Conservation (phyloP, 2,329 filamentous ascomycete species). For the Aspergillus persii region DNA sequence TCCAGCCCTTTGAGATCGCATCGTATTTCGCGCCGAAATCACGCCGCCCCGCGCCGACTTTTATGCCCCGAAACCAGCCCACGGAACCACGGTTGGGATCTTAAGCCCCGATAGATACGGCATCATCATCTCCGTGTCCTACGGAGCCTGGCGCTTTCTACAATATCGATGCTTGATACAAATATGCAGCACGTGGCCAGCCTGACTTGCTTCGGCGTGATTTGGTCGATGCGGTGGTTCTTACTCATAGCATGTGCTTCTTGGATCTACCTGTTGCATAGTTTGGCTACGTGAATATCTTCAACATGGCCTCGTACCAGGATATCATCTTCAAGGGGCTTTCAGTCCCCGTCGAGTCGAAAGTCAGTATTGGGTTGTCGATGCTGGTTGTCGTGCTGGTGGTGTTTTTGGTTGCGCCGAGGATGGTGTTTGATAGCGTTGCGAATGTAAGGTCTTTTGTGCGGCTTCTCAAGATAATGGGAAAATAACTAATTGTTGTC, state of each 20-base stretch:
- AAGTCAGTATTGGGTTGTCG: neutral
- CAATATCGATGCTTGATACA: neutral
- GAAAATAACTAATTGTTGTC: neutral
- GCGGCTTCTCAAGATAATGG: neutral
- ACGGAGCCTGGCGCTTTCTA: neutral
- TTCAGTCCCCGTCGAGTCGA: neutral
- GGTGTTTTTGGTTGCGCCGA: neutral
- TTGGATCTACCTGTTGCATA: too few relatives aligned
- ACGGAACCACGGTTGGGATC: neutral
- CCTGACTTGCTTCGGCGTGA: neutral
- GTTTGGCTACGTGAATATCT: neutral
- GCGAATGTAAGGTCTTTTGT: neutral
- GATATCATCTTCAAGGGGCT: neutral
- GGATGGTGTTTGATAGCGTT: neutral
- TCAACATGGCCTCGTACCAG: neutral
- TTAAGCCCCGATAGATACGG: neutral
- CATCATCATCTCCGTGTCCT: neutral
- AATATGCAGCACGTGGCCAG: neutral
- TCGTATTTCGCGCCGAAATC: neutral
- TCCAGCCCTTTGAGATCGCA: neutral
- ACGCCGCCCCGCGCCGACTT: neutral
- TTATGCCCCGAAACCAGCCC: neutral
- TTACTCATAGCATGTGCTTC: too few relatives aligned
- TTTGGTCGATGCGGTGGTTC: neutral
- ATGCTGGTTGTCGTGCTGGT: neutral